Percentiles rank a stretch among this genome's conserved stretches.
phyloP scores from a whole-genome alignment of 345 rosid species.

The Noccaea bulbosa region DNA sequence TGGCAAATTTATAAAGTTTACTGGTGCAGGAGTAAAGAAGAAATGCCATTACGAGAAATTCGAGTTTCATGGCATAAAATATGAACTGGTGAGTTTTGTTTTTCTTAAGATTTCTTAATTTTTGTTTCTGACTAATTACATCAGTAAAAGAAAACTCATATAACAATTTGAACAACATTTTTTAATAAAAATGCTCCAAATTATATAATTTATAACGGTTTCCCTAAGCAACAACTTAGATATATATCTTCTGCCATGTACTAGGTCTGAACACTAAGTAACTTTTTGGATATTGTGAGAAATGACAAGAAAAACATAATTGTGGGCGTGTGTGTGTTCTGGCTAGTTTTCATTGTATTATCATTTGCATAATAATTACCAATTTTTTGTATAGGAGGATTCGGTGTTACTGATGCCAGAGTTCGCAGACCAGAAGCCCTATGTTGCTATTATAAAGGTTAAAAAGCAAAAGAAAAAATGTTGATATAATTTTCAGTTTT shows the following conservation, averaged over 20 bases:
- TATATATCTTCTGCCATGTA: too few species aligned
- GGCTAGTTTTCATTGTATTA: background rate
- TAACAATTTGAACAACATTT: too few species aligned
- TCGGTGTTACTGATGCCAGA: constrained; percentile 74
- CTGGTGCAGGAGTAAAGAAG: background rate
- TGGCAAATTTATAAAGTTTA: background rate
- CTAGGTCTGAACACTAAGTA: too few species aligned
- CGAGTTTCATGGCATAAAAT: background rate
- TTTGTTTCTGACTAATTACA: background rate
- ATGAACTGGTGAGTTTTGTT: constrained; percentile 27
- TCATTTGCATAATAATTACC: background rate
- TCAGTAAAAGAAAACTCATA: too few species aligned
- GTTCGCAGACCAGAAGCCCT: constrained; percentile 59
- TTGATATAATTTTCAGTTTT: background rate
- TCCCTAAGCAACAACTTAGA: too few species aligned
- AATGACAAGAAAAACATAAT: background rate
- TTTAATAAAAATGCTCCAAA: too few species aligned
- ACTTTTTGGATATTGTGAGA: background rate
- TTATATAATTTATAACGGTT: background rate
- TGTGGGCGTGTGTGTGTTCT: background rate
- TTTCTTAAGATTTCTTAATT: background rate
- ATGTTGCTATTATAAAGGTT: constrained; percentile 95
- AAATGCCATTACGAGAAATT: constrained; percentile 19
- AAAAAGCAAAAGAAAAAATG: background rate
- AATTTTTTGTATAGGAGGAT: constrained; percentile 60